Percentiles rank a stretch among this genome's conserved stretches.
These are phyloP conservation scores for Populus simonii DNA, from an alignment of 345 rosid genomes.

Conservation along the genomic window DNA sequence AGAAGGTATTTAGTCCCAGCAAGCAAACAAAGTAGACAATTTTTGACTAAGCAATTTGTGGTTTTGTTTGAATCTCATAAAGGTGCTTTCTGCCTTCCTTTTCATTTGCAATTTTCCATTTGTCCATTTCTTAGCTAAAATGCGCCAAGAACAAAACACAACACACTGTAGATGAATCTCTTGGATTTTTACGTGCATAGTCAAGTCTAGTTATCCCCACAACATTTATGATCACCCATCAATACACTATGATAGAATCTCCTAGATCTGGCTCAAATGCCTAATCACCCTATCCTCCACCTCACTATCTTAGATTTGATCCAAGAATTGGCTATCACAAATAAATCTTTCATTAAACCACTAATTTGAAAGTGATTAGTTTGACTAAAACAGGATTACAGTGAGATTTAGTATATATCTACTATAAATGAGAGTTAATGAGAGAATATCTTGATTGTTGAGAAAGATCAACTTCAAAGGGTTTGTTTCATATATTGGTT, in stretches of 20 bases:
- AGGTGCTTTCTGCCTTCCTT: slow-evolving; percentile 1
- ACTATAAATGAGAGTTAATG: neutral
- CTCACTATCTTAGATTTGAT: neutral
- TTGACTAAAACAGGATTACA: no score
- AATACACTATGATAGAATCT: neutral
- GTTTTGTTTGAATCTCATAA: neutral
- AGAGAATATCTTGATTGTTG: neutral
- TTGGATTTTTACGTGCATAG: neutral
- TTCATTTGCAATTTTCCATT: neutral
- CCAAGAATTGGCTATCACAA: no score
- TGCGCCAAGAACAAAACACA: neutral
- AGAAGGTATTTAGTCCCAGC: neutral
- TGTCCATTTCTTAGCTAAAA: slow-evolving; percentile 3
- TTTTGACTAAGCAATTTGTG: neutral
- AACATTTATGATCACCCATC: neutral
- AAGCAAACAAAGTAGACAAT: neutral
- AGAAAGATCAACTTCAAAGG: neutral
- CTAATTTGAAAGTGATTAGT: no score
- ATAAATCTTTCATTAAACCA: no score
- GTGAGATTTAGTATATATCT: no score
- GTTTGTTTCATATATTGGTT: no score
- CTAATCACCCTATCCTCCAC: neutral
- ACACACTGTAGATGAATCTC: neutral
- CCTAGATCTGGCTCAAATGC: neutral
- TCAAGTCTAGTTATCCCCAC: neutral